Evolutionary conservation across 345 rosid genomes (phyloP).

Genomic region (Eutrema japonicum): DNA sequence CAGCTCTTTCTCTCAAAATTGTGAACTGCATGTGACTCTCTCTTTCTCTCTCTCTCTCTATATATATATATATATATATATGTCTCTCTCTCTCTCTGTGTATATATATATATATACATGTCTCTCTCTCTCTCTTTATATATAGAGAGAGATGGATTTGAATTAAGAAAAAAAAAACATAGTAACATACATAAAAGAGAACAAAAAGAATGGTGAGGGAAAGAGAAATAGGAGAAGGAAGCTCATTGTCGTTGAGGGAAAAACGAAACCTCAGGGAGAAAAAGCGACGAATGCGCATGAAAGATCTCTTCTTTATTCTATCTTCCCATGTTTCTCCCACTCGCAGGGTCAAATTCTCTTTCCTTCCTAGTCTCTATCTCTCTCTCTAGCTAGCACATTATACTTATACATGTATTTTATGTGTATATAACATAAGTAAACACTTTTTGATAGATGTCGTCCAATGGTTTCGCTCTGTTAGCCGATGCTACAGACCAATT

Average conservation of each 20-base stretch:
- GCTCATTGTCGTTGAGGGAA: conserved; percentile 30
- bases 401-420: conserved; percentile 2
- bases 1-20: conserved; percentile 6
- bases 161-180: not conserved
- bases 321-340: conserved; percentile 38
- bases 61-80: no score
- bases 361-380: not conserved
- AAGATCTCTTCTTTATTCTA: conserved; percentile 29
- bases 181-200: not conserved
- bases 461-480: not conserved
- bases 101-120: no score
- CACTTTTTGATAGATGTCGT: not conserved
- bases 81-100: no score
- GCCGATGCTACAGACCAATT: not conserved
- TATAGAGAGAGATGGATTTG: conserved; percentile 9
- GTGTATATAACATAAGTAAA: not conserved
- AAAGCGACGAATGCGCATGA: conserved; percentile 34
- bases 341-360: conserved; percentile 24
- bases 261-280: conserved; percentile 44
- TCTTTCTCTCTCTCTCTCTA: not conserved
- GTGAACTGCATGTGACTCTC: not conserved
- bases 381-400: conserved; percentile 1
- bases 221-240: conserved; percentile 31
- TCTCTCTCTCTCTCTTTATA: not conserved
- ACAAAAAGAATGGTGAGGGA: conserved; percentile 13